Conservation (phyloP, 75 land plant species). For the Pinus tabuliformis region DNA sequence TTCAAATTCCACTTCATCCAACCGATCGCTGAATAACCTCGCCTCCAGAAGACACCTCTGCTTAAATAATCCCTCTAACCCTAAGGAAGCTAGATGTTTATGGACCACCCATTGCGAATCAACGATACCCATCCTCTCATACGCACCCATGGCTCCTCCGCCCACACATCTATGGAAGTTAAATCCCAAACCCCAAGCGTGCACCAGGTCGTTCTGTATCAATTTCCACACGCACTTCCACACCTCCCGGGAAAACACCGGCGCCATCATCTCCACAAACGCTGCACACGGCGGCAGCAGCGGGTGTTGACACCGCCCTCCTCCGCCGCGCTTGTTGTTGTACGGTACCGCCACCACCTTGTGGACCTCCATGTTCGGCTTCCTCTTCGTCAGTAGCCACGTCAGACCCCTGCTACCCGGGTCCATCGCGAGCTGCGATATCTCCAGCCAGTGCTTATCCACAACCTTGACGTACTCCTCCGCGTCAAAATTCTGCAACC, state of each 20-base stretch:
- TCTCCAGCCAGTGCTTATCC: slow-evolving; percentile 26
- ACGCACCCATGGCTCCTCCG: background rate
- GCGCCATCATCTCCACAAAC: slow-evolving; percentile 57
- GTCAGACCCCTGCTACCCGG: slow-evolving; percentile 26
- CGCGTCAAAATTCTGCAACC: slow-evolving; percentile 37
- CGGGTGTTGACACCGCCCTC: slow-evolving; percentile 35
- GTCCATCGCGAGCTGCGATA: slow-evolving; percentile 44
- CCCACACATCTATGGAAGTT: background rate
- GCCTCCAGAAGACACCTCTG: no score
- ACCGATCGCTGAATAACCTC: no score
- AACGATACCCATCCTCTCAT: background rate
- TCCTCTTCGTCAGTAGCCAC: slow-evolving; percentile 41
- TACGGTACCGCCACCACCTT: slow-evolving; percentile 9
- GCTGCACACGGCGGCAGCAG: slow-evolving; percentile 46
- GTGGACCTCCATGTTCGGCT: slow-evolving; percentile 36
- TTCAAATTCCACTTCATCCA: no score
- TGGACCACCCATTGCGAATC: background rate
- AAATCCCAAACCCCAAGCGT: slow-evolving; percentile 17
- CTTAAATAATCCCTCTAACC: background rate
- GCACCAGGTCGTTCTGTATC: slow-evolving; percentile 24
- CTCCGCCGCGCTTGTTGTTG: slow-evolving; percentile 6
- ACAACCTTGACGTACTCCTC: slow-evolving; percentile 31
- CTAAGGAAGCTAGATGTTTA: background rate
- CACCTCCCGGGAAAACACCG: slow-evolving; percentile 42
- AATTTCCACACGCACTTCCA: slow-evolving; percentile 55